Evolutionary conservation across 441 rosid genomes (phyloP), one percentile per base, ranked within the genome.

Genomic region (Brassica balearica): DNA sequence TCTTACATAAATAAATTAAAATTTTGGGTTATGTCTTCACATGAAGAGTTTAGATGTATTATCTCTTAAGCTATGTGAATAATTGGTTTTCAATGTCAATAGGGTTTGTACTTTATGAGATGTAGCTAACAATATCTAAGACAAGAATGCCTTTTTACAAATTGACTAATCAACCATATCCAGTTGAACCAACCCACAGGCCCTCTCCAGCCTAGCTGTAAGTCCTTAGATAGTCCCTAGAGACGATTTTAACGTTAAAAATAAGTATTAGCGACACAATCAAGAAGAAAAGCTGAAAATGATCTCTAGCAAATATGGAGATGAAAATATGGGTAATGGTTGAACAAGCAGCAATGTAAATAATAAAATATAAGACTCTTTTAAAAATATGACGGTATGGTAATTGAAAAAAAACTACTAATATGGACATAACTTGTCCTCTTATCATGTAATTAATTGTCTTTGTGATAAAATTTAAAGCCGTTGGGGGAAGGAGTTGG

Each of bases 381-480:
- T 43, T 43, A 11, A 63, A 17, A 73, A 74, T 23, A 73, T 19
- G 12, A 41, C 48, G 48, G 48, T 19, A 53, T 56, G 8, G 41
- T 74, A 19, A 41, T 41, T 36, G 7, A 9, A 41, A 20, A 29
- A 32, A 41, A 76, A 19, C 48, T 41, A 41, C 3, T 41, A 41
- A 9, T 38, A 22, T 34, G 10, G 51, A 53, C 36, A 22, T 55
- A 58, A 17, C 19, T 38, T 59, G 76, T 65, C 59, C 71, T 23
- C 3, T 41, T 59, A 22, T 59, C 38, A 63, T 74, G 67, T 38
- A 25, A 62, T 38, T 38, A 51, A 62, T 53, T 12, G 60, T 34
- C 23, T 14, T 67, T 19, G 71, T 59, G 10, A 32, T 11, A 56
- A 15, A 72, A 78, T 72, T 66, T 9, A 66, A 78, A 78, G 74